Conservation (phyloP, 2,329 filamentous ascomycete species). For the Aspergillus sp. region DNA sequence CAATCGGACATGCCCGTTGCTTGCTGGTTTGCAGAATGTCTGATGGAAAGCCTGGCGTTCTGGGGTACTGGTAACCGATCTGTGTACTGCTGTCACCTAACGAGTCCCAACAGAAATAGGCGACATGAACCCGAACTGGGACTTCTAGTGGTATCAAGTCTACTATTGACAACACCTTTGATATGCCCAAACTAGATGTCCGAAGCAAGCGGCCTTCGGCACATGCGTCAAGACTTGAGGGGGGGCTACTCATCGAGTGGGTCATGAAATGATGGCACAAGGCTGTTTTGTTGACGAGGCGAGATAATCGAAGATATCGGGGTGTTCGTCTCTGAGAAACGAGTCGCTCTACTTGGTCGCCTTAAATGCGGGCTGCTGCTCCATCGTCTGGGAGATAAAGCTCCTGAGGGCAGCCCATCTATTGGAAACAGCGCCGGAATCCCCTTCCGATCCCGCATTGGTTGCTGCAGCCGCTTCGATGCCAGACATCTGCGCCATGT, state of each 20-base stretch:
- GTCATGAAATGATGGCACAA: neutral
- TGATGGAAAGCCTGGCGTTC: neutral
- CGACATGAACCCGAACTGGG: neutral
- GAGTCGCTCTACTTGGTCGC: slow-evolving; percentile 25
- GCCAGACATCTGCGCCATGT: slow-evolving; percentile 70
- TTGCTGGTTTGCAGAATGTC: neutral
- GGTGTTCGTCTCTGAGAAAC: neutral
- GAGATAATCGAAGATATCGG: neutral
- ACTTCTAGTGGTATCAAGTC: neutral
- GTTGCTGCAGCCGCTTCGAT: slow-evolving; percentile 32
- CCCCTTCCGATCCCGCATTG: slow-evolving; percentile 14
- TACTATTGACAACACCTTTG: neutral
- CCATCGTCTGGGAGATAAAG: slow-evolving; percentile 85
- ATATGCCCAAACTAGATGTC: neutral
- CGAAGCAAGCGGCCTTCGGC: neutral
- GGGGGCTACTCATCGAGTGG: neutral
- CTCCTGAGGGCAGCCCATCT: slow-evolving; percentile 79
- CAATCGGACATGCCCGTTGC: neutral
- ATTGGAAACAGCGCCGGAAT: slow-evolving; percentile 48
- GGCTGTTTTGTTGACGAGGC: neutral
- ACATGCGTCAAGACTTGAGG: neutral
- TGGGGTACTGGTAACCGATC: neutral
- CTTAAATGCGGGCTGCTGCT: slow-evolving; percentile 77
- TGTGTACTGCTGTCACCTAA: neutral
- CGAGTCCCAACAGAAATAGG: neutral